Conservation (phyloP, 352 stramenopile species). For the Phytopythium sindhum region DNA sequence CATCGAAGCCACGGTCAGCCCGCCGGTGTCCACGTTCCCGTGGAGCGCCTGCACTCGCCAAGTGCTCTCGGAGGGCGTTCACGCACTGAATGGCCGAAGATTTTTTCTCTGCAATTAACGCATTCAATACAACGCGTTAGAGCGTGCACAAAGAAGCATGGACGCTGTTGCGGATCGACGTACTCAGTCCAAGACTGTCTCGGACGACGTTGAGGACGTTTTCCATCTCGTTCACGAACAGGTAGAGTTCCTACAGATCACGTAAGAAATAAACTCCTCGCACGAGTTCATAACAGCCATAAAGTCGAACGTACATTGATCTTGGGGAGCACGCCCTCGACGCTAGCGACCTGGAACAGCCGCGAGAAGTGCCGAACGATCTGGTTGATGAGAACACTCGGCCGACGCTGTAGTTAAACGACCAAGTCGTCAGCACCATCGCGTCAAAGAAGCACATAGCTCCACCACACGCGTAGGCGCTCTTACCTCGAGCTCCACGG, state of each 20-base stretch:
- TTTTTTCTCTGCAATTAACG: conserved; percentile 29
- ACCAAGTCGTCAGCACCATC: neutral
- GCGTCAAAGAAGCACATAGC: neutral
- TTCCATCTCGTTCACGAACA: conserved; percentile 86
- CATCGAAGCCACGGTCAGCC: neutral
- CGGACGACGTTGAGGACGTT: conserved; percentile 73
- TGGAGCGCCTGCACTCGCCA: conserved; percentile 16
- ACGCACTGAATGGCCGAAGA: conserved; percentile 44
- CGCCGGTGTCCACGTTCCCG: neutral
- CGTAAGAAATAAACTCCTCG: neutral
- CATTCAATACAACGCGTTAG: neutral
- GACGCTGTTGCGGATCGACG: conserved; percentile 16
- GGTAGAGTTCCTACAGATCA: conserved; percentile 61
- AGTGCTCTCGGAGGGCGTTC: conserved; percentile 40
- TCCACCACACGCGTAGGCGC: neutral
- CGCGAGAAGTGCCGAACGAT: conserved; percentile 87
- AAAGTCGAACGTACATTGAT: conserved; percentile 64
- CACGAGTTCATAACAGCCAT: conserved; percentile 1
- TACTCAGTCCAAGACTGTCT: conserved; percentile 62
- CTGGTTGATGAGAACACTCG: conserved; percentile 80
- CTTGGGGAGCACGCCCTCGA: conserved; percentile 89
- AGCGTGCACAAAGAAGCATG: neutral
- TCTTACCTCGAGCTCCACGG: conserved; percentile 70
- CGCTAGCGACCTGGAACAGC: conserved; percentile 80
- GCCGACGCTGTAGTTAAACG: conserved; percentile 35